These are phyloP conservation scores for Striga hermonthica DNA, from an alignment of 305 asterid genomes.

Conservation along the genomic window DNA sequence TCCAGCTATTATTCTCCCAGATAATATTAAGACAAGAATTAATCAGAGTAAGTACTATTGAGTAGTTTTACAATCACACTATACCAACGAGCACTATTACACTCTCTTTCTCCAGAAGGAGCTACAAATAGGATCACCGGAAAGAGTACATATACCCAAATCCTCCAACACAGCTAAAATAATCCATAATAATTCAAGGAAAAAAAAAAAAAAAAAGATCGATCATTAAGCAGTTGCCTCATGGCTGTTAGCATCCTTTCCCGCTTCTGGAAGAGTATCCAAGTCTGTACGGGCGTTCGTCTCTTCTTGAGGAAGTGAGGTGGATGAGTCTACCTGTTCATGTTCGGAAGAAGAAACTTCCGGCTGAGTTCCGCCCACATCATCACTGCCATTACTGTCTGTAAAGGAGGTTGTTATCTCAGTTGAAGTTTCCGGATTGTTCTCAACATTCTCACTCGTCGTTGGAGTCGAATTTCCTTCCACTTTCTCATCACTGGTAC, in stretches of 20 bases:
- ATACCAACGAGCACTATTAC: conserved; percentile 23
- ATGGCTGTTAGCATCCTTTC: conserved; percentile 37
- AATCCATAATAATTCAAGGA: conserved; percentile 4
- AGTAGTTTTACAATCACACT: conserved; percentile 13
- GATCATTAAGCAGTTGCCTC: conserved; percentile 50
- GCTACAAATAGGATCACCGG: conserved; percentile 6
- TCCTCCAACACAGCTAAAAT: conserved; percentile 1
- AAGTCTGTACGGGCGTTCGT: too few species aligned
- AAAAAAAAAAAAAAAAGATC: too few species aligned
- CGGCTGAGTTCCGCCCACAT: conserved; percentile 36
- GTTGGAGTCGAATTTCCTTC: conserved; percentile 30
- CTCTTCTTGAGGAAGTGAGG: too few species aligned
- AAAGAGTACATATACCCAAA: conserved; percentile 8
- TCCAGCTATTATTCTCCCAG: not conserved
- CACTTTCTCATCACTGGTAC: conserved; percentile 25
- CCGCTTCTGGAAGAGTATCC: conserved; percentile 59
- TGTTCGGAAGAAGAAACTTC: conserved; percentile 34
- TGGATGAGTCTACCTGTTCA: not conserved
- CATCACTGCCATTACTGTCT: conserved; percentile 47
- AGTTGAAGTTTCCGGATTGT: conserved; percentile 32
- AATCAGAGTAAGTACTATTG: conserved; percentile 8
- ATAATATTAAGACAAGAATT: conserved; percentile 1
- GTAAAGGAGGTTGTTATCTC: conserved; percentile 43
- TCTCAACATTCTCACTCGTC: conserved; percentile 29
- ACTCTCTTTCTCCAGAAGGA: conserved; percentile 14